These are phyloP conservation scores for Stipa capillata DNA, from an alignment of 176 grass and related monocot genomes.

Conservation along the genomic window DNA sequence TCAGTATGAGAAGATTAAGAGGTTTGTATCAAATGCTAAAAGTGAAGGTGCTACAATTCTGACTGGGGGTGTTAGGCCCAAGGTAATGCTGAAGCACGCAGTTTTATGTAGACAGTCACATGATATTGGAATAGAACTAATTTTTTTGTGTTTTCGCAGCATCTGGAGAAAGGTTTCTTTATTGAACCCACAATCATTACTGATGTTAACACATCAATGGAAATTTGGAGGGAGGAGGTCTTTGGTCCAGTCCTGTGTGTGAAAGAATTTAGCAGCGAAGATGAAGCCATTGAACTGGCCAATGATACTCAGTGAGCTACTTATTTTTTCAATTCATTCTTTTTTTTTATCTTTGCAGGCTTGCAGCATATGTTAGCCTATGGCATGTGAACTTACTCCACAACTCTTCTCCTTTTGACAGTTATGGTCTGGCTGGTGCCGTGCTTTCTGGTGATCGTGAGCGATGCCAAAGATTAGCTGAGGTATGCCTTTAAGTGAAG, in stretches of 20 bases:
- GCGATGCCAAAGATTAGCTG: conserved; percentile 71
- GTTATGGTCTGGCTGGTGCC: conserved; percentile 86
- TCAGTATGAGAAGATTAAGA: conserved; percentile 94
- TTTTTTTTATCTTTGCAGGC: background rate
- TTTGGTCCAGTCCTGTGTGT: conserved; percentile 89
- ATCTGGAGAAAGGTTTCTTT: conserved; percentile 88
- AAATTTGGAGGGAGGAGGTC: conserved; percentile 99
- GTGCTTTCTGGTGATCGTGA: conserved; percentile 71
- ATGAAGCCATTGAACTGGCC: conserved; percentile 91
- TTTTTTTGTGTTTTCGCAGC: conserved; percentile 35
- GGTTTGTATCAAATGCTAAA: conserved; percentile 65
- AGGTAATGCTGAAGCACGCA: conserved; percentile 26
- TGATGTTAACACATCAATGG: conserved; percentile 83
- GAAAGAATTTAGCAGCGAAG: conserved; percentile 77
- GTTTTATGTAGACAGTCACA: background rate
- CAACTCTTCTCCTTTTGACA: background rate
- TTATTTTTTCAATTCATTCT: background rate
- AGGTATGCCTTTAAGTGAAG: conserved; percentile 55
- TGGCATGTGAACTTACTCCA: background rate
- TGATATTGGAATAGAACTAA: background rate
- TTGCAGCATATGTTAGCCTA: background rate
- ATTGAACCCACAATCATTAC: conserved; percentile 89
- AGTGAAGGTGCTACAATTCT: conserved; percentile 82
- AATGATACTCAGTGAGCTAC: conserved; percentile 81
- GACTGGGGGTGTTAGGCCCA: conserved; percentile 71